Evolutionary conservation across 768 basidiomycete species (phyloP).

Genomic region (Daedaleopsis nitida): DNA sequence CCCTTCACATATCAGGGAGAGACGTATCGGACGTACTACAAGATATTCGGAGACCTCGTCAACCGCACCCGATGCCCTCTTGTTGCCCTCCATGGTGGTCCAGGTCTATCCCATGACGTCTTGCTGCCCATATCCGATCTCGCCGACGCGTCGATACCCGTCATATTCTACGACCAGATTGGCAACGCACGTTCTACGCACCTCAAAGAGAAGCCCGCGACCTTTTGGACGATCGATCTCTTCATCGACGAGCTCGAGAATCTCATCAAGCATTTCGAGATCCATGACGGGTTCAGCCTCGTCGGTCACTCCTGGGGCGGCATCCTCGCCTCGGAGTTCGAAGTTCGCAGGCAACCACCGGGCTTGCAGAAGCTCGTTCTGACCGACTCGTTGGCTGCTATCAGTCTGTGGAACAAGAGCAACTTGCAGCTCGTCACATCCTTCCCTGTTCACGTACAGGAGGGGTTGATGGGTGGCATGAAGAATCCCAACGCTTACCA

Average conservation of each 20-base stretch:
- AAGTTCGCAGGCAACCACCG: slow-evolving; percentile 37
- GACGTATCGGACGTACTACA: slow-evolving; percentile 34
- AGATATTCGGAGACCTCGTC: slow-evolving; percentile 27
- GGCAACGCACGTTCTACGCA: slow-evolving; percentile 49
- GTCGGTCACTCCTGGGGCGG: slow-evolving; percentile 62
- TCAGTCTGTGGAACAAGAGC: slow-evolving; percentile 42
- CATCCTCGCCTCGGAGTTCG: slow-evolving; percentile 46
- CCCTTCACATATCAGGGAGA: slow-evolving; percentile 25
- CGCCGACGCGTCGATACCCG: slow-evolving; percentile 27
- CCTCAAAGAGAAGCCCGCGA: slow-evolving; percentile 31
- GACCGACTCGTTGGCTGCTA: slow-evolving; percentile 45
- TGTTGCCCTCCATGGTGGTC: slow-evolving; percentile 32
- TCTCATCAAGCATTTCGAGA: slow-evolving; percentile 41
- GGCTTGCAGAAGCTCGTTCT: slow-evolving; percentile 50
- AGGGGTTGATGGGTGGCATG: slow-evolving; percentile 45
- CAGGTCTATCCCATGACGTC: slow-evolving; percentile 29
- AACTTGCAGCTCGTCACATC: slow-evolving; percentile 41
- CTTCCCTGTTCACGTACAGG: slow-evolving; percentile 40
- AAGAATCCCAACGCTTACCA: slow-evolving; percentile 44
- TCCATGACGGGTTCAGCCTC: slow-evolving; percentile 43
- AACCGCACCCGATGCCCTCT: slow-evolving; percentile 24
- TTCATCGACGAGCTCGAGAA: slow-evolving; percentile 57
- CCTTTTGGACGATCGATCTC: slow-evolving; percentile 47
- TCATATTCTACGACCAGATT: slow-evolving; percentile 56
- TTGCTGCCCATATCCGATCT: slow-evolving; percentile 29